Percentiles rank a stretch among this genome's conserved stretches.
phyloP scores from a whole-genome alignment of 2,329 filamentous ascomycete genomes.

The Neoscytalidium dimidiatum region DNA sequence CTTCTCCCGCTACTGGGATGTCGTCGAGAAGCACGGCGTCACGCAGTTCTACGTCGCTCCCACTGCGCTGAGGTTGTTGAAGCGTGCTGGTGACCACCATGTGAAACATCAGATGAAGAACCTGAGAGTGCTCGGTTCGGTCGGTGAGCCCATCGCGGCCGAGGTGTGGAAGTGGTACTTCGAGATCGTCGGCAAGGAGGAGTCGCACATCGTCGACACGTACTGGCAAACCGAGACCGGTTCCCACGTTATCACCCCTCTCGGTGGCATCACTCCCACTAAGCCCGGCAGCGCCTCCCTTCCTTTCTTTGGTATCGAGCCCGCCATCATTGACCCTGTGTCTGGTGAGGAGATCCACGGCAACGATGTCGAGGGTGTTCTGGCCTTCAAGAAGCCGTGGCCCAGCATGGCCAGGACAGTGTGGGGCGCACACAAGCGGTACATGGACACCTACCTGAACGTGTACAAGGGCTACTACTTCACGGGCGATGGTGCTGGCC shows the following conservation, averaged over 20 bases:
- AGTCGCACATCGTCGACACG: conserved; percentile 91
- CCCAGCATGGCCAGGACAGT: conserved; percentile 98
- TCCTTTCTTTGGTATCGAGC: conserved; percentile 98
- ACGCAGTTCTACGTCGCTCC: conserved; percentile 99
- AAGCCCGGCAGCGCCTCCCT: conserved; percentile 96
- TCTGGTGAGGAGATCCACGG: conserved; percentile 90
- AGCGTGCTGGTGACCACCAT: conserved; percentile 92
- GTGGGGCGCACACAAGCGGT: conserved; percentile 96
- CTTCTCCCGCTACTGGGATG: conserved; percentile 99
- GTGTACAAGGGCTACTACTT: conserved; percentile 99
- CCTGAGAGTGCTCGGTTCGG: conserved; percentile 86
- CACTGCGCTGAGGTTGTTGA: conserved; percentile 87
- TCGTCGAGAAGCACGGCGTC: conserved; percentile 91
- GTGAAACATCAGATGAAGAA: conserved; percentile 88
- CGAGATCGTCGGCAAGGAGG: conserved; percentile 88
- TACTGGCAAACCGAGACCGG: conserved; percentile 99
- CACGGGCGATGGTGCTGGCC: conserved; percentile 89
- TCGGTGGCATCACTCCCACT: conserved; percentile 90
- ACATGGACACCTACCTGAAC: conserved; percentile 97
- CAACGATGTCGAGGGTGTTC: conserved; percentile 95
- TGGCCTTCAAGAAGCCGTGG: conserved; percentile 97
- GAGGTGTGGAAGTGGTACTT: conserved; percentile 99
- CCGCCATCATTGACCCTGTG: conserved; percentile 94
- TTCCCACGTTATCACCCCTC: conserved; percentile 90
- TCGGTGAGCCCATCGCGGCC: conserved; percentile 95